These are phyloP conservation scores for Triglochin maritima DNA, from an alignment of 106 monocot species.

Conservation along the genomic window DNA sequence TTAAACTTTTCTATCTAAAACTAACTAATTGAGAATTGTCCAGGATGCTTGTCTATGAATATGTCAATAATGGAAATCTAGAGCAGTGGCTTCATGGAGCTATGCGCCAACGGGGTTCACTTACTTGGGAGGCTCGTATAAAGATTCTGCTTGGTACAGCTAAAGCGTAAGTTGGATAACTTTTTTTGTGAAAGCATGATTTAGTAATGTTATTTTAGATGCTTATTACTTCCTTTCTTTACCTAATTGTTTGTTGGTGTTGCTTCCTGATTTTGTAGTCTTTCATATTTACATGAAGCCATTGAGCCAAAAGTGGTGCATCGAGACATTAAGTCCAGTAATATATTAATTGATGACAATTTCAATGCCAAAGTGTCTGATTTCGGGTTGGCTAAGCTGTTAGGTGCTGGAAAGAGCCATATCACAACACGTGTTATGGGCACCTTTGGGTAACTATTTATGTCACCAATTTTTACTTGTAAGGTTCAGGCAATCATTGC, in stretches of 20 bases:
- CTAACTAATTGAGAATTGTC: not conserved
- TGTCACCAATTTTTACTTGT: too few species aligned
- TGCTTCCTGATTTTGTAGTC: not conserved
- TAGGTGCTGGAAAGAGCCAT: conserved; percentile 12
- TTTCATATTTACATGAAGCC: conserved; percentile 8
- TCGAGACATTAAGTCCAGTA: conserved; percentile 15
- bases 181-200: not conserved
- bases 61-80: conserved; percentile 10
- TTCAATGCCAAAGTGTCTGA: conserved; percentile 17
- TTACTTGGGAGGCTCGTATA: conserved; percentile 6
- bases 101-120: conserved; percentile 4
- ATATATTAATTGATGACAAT: conserved; percentile 13
- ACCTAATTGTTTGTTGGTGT: not conserved
- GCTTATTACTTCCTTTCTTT: too few species aligned
- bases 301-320: conserved; percentile 17
- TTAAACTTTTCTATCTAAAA: too few species aligned
- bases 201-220: too few species aligned
- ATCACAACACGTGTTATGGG: conserved; percentile 14
- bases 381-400: conserved; percentile 11
- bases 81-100: conserved; percentile 16
- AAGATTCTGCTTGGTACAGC: conserved; percentile 12
- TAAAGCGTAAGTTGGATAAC: conserved; percentile 3
- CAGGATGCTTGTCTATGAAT: conserved; percentile 14
- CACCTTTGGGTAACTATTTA: conserved; percentile 4
- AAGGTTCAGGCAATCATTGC: too few species aligned